These are phyloP conservation scores for Cladophialophora carrionii DNA, from an alignment of 2,329 filamentous ascomycete species.

Conservation along the genomic window DNA sequence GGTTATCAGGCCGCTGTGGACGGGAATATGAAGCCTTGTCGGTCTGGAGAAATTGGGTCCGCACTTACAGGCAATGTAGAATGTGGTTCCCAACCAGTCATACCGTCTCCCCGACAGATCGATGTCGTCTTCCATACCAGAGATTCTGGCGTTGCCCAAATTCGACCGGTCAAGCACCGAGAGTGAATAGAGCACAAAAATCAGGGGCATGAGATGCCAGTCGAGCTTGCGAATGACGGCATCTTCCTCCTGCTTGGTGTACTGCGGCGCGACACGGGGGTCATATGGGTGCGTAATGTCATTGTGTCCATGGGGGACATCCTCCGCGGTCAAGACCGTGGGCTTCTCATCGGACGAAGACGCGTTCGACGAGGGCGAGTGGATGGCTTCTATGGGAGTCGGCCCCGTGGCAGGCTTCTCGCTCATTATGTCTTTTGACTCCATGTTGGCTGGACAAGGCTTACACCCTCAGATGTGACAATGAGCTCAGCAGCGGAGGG, in stretches of 20 bases:
- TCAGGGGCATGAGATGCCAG: constrained; percentile 38
- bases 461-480: neutral
- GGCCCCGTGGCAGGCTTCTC: constrained; percentile 16
- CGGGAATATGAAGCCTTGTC: neutral
- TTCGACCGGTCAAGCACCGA: constrained; percentile 57
- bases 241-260: constrained; percentile 32
- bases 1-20: neutral
- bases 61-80: constrained; percentile 55
- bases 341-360: constrained; percentile 27
- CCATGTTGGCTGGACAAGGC: constrained; percentile 5
- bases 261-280: constrained; percentile 19
- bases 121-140: constrained; percentile 58
- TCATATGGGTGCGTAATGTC: constrained; percentile 23
- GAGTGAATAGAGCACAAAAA: constrained; percentile 34
- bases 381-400: constrained; percentile 4
- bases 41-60: neutral
- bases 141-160: constrained; percentile 59
- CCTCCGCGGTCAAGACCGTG: constrained; percentile 22
- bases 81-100: constrained; percentile 57
- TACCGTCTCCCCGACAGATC: constrained; percentile 53
- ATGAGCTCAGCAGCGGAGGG: neutral
- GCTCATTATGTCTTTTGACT: constrained; percentile 21
- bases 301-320: constrained; percentile 20
- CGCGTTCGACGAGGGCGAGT: constrained; percentile 9
- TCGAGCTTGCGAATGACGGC: constrained; percentile 35